phyloP scores from a whole-genome alignment of 2,329 filamentous ascomycete species.

The Aspergillus aculeatinus region DNA sequence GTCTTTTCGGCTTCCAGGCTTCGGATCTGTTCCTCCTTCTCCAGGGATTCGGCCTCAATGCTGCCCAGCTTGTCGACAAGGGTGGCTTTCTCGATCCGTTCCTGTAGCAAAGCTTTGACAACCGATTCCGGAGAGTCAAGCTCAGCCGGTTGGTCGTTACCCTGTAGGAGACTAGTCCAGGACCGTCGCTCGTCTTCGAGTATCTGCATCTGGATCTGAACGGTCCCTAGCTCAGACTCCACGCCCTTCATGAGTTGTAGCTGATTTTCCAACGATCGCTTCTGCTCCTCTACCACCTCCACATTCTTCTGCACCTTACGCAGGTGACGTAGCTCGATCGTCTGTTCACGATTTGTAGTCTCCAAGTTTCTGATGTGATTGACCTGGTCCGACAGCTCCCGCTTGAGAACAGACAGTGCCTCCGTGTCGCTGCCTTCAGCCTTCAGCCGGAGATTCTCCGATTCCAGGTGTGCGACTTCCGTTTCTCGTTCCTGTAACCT shows the following conservation, averaged over 20 bases:
- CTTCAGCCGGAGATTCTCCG: conserved; percentile 78
- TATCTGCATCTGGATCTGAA: conserved; percentile 76
- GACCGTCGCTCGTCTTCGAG: conserved; percentile 83
- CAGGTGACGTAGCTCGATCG: conserved; percentile 74
- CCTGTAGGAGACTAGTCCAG: conserved; percentile 83
- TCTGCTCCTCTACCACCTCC: conserved; percentile 93
- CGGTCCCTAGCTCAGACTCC: conserved; percentile 74
- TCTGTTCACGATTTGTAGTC: conserved; percentile 74
- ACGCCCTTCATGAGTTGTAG: conserved; percentile 72
- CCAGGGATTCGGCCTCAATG: conserved; percentile 72
- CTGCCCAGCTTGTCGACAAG: conserved; percentile 78
- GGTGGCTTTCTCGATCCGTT: conserved; percentile 74
- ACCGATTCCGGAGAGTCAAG: conserved; percentile 88
- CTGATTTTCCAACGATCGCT: conserved; percentile 74
- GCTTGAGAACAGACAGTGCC: conserved; percentile 78
- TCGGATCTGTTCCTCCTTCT: conserved; percentile 74
- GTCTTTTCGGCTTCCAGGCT: conserved; percentile 68
- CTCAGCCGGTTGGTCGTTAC: conserved; percentile 63
- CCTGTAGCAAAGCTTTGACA: conserved; percentile 77
- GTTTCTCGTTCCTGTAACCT: conserved; percentile 68
- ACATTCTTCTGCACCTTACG: conserved; percentile 82
- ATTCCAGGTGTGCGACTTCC: conserved; percentile 72
- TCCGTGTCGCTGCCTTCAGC: conserved; percentile 85
- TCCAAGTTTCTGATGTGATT: conserved; percentile 86
- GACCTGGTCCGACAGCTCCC: conserved; percentile 87